Evolutionary conservation across 345 rosid species (phyloP).

Genomic region (Rhizophora apiculata): DNA sequence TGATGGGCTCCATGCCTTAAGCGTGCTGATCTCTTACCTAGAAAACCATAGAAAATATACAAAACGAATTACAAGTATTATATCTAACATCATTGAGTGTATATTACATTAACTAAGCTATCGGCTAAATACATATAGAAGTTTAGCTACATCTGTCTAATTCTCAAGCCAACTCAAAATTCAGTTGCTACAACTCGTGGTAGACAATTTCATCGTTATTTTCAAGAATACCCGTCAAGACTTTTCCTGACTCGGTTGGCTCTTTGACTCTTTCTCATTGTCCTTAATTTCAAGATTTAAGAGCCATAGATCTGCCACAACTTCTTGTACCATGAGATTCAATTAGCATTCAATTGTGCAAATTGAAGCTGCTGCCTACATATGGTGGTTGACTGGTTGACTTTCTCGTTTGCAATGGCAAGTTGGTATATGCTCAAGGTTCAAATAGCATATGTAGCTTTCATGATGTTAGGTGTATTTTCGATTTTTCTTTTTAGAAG

Average conservation of each 20-base stretch:
- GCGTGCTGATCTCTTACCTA: too few relatives aligned
- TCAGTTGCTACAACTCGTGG: background rate
- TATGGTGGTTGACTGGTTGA: slow-evolving; percentile 43
- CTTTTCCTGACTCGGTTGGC: background rate
- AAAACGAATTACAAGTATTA: too few relatives aligned
- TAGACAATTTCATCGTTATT: background rate
- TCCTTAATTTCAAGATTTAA: background rate
- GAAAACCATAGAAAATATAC: too few relatives aligned
- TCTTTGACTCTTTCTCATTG: background rate
- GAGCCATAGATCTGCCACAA: background rate
- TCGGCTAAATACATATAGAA: too few relatives aligned
- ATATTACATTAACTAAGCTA: too few relatives aligned
- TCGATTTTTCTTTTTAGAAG: too few relatives aligned
- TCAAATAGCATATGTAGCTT: slow-evolving; percentile 17
- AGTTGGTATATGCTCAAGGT: slow-evolving; percentile 16
- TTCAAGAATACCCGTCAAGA: background rate
- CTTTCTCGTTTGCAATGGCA: slow-evolving; percentile 13
- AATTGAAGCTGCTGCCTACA: background rate
- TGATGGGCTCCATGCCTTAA: too few relatives aligned
- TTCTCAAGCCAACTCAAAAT: too few relatives aligned
- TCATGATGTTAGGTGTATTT: background rate
- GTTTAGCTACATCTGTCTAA: too few relatives aligned
- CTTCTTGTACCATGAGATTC: background rate
- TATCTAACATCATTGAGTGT: too few relatives aligned
- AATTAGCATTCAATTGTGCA: slow-evolving; percentile 13